A percentile compares a stretch with the other conserved stretches of the same genome.
phyloP scores from a whole-genome alignment of 1,139 yeast genomes.

The Blastobotrys niveus region DNA sequence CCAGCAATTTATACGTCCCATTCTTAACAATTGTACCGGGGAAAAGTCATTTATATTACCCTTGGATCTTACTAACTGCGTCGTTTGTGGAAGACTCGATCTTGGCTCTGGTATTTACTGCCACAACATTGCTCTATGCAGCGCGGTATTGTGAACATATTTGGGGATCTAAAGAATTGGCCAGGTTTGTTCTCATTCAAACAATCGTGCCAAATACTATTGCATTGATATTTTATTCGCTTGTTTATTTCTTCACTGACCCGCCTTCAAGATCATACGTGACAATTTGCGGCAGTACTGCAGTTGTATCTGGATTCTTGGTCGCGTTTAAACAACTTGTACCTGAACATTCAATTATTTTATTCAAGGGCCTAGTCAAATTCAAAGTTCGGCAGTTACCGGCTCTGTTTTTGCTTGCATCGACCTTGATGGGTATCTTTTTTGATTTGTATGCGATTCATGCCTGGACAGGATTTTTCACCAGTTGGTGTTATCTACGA shows the following conservation, averaged over 20 bases:
- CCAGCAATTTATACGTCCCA: conserved; percentile 47
- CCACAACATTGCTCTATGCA: conserved; percentile 49
- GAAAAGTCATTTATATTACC: conserved; percentile 47
- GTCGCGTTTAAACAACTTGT: conserved; percentile 84
- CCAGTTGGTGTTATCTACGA: conserved; percentile 70
- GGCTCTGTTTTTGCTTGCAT: conserved; percentile 46
- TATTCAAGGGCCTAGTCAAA: conserved; percentile 58
- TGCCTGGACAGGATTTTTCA: conserved; percentile 59
- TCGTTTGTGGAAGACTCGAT: conserved; percentile 64
- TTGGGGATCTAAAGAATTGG: conserved; percentile 57
- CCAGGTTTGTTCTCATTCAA: conserved; percentile 52
- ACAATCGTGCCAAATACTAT: conserved; percentile 52
- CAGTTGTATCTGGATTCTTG: conserved; percentile 66
- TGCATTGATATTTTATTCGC: conserved; percentile 17
- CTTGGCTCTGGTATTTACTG: conserved; percentile 46
- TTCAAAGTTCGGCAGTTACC: conserved; percentile 68
- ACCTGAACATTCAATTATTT: conserved; percentile 76
- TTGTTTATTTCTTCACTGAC: conserved; percentile 9
- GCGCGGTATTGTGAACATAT: conserved; percentile 48
- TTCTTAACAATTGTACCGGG: conserved; percentile 65
- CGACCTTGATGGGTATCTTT: conserved; percentile 22
- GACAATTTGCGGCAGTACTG: conserved; percentile 66
- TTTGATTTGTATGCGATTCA: conserved; percentile 42
- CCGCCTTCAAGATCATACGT: conserved; percentile 8
- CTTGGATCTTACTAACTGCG: conserved; percentile 71